Evolutionary conservation across 441 rosid species (phyloP).

Genomic region (Corymbia calophylla): DNA sequence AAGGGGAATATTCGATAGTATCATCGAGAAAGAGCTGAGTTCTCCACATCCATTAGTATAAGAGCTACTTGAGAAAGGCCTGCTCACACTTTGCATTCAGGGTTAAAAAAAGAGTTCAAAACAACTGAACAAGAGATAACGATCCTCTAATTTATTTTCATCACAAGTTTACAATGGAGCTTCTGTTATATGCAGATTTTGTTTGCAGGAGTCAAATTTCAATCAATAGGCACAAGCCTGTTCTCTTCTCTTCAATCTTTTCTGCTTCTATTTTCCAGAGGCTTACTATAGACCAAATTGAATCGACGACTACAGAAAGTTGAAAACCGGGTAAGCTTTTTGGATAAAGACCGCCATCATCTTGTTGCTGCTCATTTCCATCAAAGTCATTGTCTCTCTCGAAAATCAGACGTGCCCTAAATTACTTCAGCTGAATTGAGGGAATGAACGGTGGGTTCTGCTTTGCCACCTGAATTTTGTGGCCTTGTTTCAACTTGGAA

Average conservation of each 20-base stretch:
- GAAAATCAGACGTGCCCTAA: constrained; percentile 28
- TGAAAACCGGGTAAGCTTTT: constrained; percentile 33
- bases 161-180: background rate
- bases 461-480: constrained; percentile 17
- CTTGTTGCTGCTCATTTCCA: too few relatives aligned
- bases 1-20: too few relatives aligned
- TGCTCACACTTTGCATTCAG: too few relatives aligned
- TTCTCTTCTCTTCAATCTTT: background rate
- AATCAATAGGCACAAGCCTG: background rate
- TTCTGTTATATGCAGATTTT: background rate
- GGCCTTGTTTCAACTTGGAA: constrained; percentile 19
- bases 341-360: constrained; percentile 17
- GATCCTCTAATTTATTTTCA: too few relatives aligned
- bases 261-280: background rate
- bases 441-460: background rate
- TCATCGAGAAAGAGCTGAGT: too few relatives aligned
- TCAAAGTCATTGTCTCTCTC: constrained; percentile 28
- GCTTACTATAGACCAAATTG: background rate
- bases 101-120: too few relatives aligned
- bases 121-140: too few relatives aligned
- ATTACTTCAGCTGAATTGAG: constrained; percentile 28
- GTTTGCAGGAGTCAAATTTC: background rate
- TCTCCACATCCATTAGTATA: too few relatives aligned
- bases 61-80: too few relatives aligned
- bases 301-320: background rate